Evolutionary conservation across 176 grass and related monocot genomes (phyloP), one percentile per base, ranked within the genome.

Genomic region (Pontederia crassipes): DNA sequence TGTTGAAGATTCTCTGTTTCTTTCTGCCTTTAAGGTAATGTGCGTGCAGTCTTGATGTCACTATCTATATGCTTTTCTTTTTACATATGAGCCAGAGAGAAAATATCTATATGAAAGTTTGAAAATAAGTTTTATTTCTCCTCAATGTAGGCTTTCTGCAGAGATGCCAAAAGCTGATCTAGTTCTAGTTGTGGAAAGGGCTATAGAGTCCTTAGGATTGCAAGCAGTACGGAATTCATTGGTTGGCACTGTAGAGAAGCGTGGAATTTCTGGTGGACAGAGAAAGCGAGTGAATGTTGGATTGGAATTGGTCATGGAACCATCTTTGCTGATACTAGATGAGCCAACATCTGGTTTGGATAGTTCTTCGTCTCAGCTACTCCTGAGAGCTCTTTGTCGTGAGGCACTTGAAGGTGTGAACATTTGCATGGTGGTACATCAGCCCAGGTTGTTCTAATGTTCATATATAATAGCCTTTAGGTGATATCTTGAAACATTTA

Each of bases 271-370:
- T 29, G 88, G 88, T 46, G 88, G 88, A 65, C 88, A 93, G 76
- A 84, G 83, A 61, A 93, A 87, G 58, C 80, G 88, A 26, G 84
- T 93, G 51, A 93, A 93, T 73, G 77, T 93, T 57, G 88, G 88
- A 26, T 75, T 87, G 69, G 88, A 93, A 78, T 81, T 93, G 88
- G 88, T 87, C 45, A 93, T 93, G 73, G 88, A 93, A 67, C 88
- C 88, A 64, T 87, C 83, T 75, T 73, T 88, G 67, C 79, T 93
- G 75, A 87, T 93, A 75, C 73, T 93, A 28, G 88, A 93, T 66
- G 88, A 93, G 73, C 88, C 88, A 57, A 93, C 88, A 54, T 87
- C 88, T 29, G 88, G 88, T 17, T 78, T 93, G 63, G 88, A 93
- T 56, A 93, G 88, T 81, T 85, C 88, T 69, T 86, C 88, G 15